Percentiles rank a stretch among this genome's conserved stretches.
Conservation (phyloP, 2,329 filamentous ascomycete species). For the Curvularia verruculosa region DNA sequence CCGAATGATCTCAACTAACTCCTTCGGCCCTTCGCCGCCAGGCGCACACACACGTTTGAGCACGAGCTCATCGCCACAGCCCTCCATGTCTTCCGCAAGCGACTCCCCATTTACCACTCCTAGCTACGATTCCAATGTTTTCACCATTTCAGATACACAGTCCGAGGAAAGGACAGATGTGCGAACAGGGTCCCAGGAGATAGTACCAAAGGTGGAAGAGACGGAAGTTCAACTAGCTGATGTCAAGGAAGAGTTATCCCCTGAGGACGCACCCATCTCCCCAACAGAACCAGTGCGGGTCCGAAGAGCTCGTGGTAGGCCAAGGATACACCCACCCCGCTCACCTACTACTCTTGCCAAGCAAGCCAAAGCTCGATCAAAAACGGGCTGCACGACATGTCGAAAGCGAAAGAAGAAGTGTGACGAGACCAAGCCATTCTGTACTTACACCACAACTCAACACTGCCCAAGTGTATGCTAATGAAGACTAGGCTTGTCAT, state of each 20-base stretch:
- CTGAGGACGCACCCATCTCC: constrained; percentile 42
- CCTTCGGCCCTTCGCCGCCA: constrained; percentile 45
- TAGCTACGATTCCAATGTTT: constrained; percentile 41
- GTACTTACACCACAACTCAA: constrained; percentile 33
- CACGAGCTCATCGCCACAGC: constrained; percentile 49
- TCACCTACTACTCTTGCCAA: constrained; percentile 67
- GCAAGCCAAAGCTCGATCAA: constrained; percentile 73
- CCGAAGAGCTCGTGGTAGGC: constrained; percentile 68
- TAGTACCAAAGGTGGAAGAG: constrained; percentile 63
- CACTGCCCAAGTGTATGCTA: constrained; percentile 20
- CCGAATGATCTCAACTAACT: constrained; percentile 46
- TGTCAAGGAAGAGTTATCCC: constrained; percentile 43
- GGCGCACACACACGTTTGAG: constrained; percentile 44
- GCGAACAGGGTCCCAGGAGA: constrained; percentile 40
- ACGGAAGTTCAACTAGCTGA: constrained; percentile 53
- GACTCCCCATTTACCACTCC: constrained; percentile 48
- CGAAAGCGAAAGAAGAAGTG: constrained; percentile 67
- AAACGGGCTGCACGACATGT: constrained; percentile 65
- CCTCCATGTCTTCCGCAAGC: constrained; percentile 51
- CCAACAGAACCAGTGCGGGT: constrained; percentile 47
- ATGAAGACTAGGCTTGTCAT: constrained; percentile 71
- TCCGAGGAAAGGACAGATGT: constrained; percentile 36
- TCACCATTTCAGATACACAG: constrained; percentile 31
- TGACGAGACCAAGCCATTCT: constrained; percentile 56
- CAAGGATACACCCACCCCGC: constrained; percentile 77